A percentile compares a stretch with the other conserved stretches of the same genome.
These are phyloP conservation scores for Gilbertella persicaria DNA, from an alignment of 371 early-diverging fungal genomes.

Conservation along the genomic window DNA sequence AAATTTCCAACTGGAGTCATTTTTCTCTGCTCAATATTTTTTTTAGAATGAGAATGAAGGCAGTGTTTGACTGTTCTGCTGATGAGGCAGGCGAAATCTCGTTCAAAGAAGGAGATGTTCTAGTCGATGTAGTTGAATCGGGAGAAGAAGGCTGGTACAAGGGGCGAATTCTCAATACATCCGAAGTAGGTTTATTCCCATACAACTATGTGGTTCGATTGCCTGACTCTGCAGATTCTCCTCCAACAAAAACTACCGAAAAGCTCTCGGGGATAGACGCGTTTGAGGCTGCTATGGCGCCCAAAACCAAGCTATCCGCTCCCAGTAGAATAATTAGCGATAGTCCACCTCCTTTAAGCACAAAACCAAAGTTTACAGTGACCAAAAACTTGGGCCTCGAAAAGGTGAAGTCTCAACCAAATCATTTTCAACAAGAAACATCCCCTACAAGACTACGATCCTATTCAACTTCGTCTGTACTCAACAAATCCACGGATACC, in stretches of 20 bases:
- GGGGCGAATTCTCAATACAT: slow-evolving; percentile 50
- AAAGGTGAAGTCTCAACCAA: slow-evolving; percentile 2
- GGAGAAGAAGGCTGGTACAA: slow-evolving; percentile 65
- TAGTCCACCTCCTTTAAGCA: no score
- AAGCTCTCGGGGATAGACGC: slow-evolving; percentile 10
- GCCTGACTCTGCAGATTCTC: slow-evolving; percentile 5
- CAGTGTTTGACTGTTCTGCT: slow-evolving; percentile 64
- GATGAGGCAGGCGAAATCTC: slow-evolving; percentile 63
- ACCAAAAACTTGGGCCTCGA: slow-evolving; percentile 4
- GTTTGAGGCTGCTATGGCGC: slow-evolving; percentile 29
- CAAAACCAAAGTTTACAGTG: neutral
- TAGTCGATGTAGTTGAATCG: slow-evolving; percentile 54
- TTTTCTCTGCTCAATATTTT: no score
- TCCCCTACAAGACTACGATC: slow-evolving; percentile 21
- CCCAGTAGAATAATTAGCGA: no score
- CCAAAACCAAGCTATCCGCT: slow-evolving; percentile 6
- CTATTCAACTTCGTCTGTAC: slow-evolving; percentile 21
- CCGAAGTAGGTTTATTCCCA: slow-evolving; percentile 54
- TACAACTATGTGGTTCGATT: slow-evolving; percentile 51
- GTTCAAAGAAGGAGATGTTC: slow-evolving; percentile 58
- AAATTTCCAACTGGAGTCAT: no score
- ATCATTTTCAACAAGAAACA: neutral
- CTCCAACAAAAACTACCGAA: slow-evolving; percentile 2
- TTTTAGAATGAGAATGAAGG: slow-evolving; percentile 52
- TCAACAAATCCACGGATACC: neutral